A percentile compares a stretch with the other conserved stretches of the same genome.
Evolutionary conservation across 768 basidiomycete species (phyloP).

Genomic region (Macrocybe gigantea): DNA sequence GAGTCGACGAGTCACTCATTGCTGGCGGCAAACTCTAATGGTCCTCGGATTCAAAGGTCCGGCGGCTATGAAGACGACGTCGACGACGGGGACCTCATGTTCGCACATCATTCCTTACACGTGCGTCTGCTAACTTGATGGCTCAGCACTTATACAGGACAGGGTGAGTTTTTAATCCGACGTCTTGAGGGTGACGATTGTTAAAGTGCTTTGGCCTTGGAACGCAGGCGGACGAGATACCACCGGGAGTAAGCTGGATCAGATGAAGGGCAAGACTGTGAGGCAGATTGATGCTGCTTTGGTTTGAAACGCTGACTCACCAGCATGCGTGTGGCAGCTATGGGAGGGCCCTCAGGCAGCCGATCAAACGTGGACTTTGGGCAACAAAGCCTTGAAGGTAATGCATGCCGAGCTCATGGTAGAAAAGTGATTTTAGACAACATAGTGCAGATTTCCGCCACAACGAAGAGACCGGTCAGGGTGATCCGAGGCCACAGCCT

Average conservation of each 20-base stretch:
- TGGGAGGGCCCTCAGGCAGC: conserved; percentile 30
- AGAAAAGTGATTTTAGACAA: not conserved
- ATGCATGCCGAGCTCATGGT: not conserved
- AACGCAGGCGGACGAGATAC: conserved; percentile 11
- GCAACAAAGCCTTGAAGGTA: conserved; percentile 16
- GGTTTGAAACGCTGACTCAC: not conserved
- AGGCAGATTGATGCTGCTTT: not conserved
- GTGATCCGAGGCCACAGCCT: conserved; percentile 26
- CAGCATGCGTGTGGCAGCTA: not conserved
- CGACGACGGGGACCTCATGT: conserved; percentile 32
- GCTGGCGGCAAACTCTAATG: not conserved
- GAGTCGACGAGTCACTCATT: not conserved
- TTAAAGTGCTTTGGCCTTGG: not conserved
- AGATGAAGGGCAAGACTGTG: conserved; percentile 13
- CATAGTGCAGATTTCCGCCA: conserved; percentile 18
- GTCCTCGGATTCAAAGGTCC: conserved; percentile 13
- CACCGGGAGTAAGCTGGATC: conserved; percentile 4
- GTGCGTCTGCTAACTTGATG: not conserved
- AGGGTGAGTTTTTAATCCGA: conserved; percentile 7
- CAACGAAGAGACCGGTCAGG: conserved; percentile 25
- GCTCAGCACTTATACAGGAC: conserved; percentile 15
- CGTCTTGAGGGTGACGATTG: not conserved
- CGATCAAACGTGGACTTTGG: conserved; percentile 16
- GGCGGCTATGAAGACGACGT: conserved; percentile 36
- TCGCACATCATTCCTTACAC: conserved; percentile 4